A percentile compares a stretch with the other conserved stretches of the same genome.
Evolutionary conservation across 192 early-diverging fungal genomes (phyloP).

Genomic region (Ambispora gerdemannii): DNA sequence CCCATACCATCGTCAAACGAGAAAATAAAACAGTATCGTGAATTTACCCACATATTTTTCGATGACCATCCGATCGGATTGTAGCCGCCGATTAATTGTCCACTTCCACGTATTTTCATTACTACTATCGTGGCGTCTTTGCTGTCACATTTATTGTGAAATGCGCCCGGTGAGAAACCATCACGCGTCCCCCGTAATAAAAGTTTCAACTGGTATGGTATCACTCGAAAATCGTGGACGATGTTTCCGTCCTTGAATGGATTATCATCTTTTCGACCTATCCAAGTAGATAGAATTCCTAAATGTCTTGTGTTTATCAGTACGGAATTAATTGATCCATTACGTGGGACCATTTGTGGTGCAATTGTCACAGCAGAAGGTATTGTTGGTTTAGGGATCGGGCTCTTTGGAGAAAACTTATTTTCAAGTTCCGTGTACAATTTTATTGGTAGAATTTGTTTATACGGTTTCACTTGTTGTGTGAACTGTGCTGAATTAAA

Average conservation of each 20-base stretch:
- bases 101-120: background rate
- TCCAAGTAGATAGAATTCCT: background rate
- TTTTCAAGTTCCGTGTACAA: background rate
- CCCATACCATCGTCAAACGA: background rate
- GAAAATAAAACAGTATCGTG: background rate
- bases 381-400: too few relatives aligned
- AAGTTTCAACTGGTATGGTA: background rate
- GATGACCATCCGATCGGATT: background rate
- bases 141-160: constrained; percentile 3
- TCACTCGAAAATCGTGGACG: background rate
- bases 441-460: background rate
- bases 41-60: background rate
- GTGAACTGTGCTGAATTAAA: background rate
- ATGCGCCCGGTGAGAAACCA: background rate
- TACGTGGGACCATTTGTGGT: background rate
- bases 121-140: background rate
- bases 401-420: background rate
- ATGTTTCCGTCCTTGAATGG: background rate
- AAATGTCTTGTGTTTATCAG: background rate
- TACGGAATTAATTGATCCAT: background rate
- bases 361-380: too few relatives aligned
- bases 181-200: background rate
- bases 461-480: background rate
- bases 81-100: background rate
- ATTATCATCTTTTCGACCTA: background rate